Percentiles rank a stretch among this genome's conserved stretches.
Evolutionary conservation across 2,329 filamentous ascomycete species (phyloP).

Genomic region (Ceratocystis papillata): DNA sequence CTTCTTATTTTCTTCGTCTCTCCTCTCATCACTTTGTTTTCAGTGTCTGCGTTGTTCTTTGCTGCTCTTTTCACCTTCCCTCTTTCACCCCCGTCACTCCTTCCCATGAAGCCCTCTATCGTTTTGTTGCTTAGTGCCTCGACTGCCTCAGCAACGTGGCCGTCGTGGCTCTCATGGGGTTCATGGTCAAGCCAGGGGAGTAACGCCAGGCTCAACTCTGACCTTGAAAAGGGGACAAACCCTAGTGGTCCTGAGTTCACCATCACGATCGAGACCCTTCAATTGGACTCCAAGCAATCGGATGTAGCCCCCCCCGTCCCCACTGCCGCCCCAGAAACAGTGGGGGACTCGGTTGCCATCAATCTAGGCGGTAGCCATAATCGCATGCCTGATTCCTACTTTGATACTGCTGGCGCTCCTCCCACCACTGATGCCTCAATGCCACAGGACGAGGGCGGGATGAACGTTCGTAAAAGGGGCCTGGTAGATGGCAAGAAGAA

Average conservation of each 20-base stretch:
- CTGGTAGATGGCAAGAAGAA: neutral
- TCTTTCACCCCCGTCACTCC: neutral
- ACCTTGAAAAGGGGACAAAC: neutral
- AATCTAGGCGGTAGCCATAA: neutral
- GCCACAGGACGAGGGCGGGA: neutral
- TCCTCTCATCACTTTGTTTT: neutral
- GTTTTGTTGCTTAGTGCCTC: neutral
- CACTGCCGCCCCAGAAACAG: neutral
- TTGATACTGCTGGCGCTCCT: neutral
- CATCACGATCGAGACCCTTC: neutral
- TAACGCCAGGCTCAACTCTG: accelerated
- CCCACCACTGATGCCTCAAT: neutral
- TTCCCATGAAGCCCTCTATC: neutral
- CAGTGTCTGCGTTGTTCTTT: neutral
- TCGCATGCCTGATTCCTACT: neutral
- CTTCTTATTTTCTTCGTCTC: neutral
- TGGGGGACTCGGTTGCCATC: neutral
- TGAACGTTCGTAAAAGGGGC: neutral
- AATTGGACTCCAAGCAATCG: no score
- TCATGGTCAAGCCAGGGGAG: neutral
- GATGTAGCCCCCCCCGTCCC: no score
- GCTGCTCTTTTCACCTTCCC: neutral
- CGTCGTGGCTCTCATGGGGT: neutral
- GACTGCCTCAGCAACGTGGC: neutral
- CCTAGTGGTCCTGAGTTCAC: neutral